Conservation (phyloP, 176 grass and related monocot species). For the Juncus effusus region DNA sequence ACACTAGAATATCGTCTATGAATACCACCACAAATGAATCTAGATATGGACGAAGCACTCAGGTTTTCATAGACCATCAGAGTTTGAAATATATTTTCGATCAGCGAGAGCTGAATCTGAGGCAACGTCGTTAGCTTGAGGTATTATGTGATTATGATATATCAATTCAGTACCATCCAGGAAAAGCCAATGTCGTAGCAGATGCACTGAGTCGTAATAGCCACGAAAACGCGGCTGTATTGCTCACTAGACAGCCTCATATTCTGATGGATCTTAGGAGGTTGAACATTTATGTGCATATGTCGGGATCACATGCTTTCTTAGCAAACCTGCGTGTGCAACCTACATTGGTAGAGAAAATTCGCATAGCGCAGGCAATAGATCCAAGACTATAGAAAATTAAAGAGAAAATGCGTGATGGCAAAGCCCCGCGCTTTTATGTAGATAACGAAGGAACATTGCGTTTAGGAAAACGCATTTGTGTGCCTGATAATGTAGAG, state of each 20-base stretch:
- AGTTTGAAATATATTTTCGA: slow-evolving; percentile 11
- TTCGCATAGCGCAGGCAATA: neutral
- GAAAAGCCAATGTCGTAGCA: neutral
- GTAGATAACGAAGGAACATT: neutral
- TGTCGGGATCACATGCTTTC: neutral
- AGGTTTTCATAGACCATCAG: neutral
- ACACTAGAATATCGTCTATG: too few species aligned
- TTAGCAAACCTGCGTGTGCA: neutral
- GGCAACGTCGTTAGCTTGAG: slow-evolving; percentile 1
- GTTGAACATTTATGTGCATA: neutral
- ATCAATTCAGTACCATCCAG: too few species aligned
- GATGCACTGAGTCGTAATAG: neutral
- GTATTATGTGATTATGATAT: neutral
- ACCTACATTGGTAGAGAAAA: neutral
- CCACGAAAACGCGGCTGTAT: neutral
- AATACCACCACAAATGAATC: too few species aligned
- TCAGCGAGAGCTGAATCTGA: neutral
- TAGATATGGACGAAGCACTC: too few species aligned
- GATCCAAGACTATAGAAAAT: neutral
- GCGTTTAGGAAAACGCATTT: neutral
- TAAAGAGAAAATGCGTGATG: neutral
- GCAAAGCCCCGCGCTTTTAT: neutral
- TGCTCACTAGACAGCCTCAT: neutral
- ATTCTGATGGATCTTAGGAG: neutral
- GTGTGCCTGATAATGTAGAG: neutral